Percentiles rank a stretch among this genome's conserved stretches.
Conservation (phyloP, 441 rosid species). For the Mallotus repandus region DNA sequence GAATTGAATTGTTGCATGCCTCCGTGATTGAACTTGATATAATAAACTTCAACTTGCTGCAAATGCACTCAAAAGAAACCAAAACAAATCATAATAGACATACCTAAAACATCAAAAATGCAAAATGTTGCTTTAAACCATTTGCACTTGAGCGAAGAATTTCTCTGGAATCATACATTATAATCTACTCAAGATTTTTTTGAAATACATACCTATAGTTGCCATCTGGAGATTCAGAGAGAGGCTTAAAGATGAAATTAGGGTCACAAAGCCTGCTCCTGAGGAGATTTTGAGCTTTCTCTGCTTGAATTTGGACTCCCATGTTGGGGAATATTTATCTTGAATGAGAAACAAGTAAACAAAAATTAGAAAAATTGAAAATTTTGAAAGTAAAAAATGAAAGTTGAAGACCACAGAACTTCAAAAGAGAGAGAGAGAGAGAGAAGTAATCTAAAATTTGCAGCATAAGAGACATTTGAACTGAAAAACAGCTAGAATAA, state of each 20-base stretch:
- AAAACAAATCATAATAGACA: background rate
- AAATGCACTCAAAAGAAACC: slow-evolving; percentile 8
- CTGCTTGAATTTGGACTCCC: slow-evolving; percentile 48
- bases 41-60: slow-evolving; percentile 76
- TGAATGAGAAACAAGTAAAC: background rate
- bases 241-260: slow-evolving; percentile 56
- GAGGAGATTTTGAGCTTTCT: slow-evolving; percentile 55
- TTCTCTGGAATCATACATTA: slow-evolving; percentile 5
- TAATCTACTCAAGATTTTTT: background rate
- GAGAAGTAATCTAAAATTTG: too few relatives aligned
- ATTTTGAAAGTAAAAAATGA: too few relatives aligned
- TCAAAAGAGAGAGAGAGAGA: too few relatives aligned
- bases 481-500: too few relatives aligned
- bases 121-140: background rate
- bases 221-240: slow-evolving; percentile 66
- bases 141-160: background rate
- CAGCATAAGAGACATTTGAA: too few relatives aligned
- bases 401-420: too few relatives aligned
- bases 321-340: slow-evolving; percentile 25
- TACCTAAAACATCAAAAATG: background rate
- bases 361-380: background rate
- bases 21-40: slow-evolving; percentile 73
- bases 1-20: slow-evolving; percentile 86
- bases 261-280: slow-evolving; percentile 71
- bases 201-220: slow-evolving; percentile 58